A percentile compares a stretch with the other conserved stretches of the same genome.
phyloP scores from a whole-genome alignment of 805 yeast species.

The Kazachstania bromeliacearum region DNA sequence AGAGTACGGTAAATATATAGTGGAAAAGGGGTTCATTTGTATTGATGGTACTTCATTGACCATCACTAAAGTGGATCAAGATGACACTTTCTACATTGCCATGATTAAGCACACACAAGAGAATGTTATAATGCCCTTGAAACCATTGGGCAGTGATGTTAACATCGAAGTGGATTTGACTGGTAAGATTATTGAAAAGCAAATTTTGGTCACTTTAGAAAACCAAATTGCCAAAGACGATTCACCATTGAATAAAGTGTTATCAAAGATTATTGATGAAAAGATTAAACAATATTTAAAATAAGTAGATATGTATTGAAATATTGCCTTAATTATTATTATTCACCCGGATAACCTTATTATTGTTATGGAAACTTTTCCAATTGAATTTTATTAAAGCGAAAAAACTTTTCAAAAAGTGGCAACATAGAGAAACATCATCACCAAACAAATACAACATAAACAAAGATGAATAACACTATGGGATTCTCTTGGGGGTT shows the following conservation, averaged over 20 bases:
- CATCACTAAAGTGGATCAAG: constrained; percentile 65
- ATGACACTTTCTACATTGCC: constrained; percentile 61
- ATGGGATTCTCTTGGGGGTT: constrained; percentile 12
- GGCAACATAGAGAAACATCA: not conserved
- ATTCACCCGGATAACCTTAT: not conserved
- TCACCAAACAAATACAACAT: not conserved
- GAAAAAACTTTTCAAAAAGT: too few species aligned
- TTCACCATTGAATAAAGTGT: constrained; percentile 41
- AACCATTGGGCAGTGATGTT: constrained; percentile 52
- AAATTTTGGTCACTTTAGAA: constrained; percentile 51
- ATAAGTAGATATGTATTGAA: not conserved
- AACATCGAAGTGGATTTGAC: constrained; percentile 93
- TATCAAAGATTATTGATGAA: constrained; percentile 40
- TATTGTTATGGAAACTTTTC: too few species aligned
- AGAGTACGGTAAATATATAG: constrained; percentile 59
- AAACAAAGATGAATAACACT: not conserved
- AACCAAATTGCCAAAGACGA: constrained; percentile 42
- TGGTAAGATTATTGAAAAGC: constrained; percentile 86
- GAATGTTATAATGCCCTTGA: constrained; percentile 64
- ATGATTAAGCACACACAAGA: constrained; percentile 86
- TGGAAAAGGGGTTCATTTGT: constrained; percentile 89
- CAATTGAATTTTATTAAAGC: too few species aligned
- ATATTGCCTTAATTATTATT: not conserved
- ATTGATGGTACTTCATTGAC: constrained; percentile 92
- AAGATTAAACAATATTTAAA: constrained; percentile 26